phyloP scores from a whole-genome alignment of 148 eudicot species.

The Pouteria glomerata region DNA sequence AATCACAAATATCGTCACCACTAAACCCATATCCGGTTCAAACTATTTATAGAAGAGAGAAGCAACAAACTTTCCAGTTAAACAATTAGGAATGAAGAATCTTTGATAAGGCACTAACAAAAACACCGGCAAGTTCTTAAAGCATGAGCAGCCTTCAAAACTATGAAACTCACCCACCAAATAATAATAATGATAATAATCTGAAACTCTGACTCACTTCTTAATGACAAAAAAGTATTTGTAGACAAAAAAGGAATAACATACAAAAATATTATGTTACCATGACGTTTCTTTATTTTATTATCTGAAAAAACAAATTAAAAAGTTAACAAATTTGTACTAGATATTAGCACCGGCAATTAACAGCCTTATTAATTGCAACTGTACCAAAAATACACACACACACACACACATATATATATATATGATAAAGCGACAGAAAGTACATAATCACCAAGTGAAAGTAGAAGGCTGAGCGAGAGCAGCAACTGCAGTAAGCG shows the following conservation, averaged over 20 bases:
- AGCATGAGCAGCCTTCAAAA: not conserved
- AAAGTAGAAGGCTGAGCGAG: slow-evolving; percentile 73
- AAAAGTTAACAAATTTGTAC: not conserved
- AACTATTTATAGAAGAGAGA: not conserved
- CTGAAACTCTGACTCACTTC: not conserved
- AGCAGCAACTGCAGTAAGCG: slow-evolving; percentile 82
- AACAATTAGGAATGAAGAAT: not conserved
- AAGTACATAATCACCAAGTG: slow-evolving; percentile 57
- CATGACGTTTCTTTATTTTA: not conserved
- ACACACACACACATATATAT: no score
- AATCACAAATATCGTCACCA: not conserved
- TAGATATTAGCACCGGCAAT: not conserved
- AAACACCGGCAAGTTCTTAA: not conserved
- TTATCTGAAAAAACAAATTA: not conserved
- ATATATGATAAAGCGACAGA: not conserved
- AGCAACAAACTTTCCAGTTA: not conserved
- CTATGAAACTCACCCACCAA: not conserved
- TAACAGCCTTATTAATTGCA: not conserved
- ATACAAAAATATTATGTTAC: not conserved
- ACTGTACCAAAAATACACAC: not conserved
- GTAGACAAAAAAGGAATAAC: not conserved
- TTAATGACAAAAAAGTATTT: not conserved
- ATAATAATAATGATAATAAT: not conserved
- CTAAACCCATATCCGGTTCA: not conserved
- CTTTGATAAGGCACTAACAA: not conserved